phyloP scores from a whole-genome alignment of 2,329 filamentous ascomycete species.

The Didymella pomorum region DNA sequence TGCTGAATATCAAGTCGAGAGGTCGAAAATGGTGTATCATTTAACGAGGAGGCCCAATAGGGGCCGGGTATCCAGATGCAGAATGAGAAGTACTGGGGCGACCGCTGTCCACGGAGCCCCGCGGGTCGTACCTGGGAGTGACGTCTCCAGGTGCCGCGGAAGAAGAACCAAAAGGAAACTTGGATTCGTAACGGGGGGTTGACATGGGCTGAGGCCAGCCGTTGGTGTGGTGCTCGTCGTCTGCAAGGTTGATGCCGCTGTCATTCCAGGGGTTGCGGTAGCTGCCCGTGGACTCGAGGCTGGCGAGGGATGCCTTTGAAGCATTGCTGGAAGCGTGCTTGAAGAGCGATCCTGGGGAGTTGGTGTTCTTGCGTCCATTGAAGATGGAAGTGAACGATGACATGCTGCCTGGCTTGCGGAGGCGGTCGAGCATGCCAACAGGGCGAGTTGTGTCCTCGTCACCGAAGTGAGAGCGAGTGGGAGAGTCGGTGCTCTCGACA shows the following conservation, averaged over 20 bases:
- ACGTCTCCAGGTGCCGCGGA: constrained; percentile 72
- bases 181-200: constrained; percentile 61
- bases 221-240: constrained; percentile 69
- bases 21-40: constrained; percentile 49
- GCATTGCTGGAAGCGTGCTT: constrained; percentile 85
- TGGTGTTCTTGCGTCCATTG: constrained; percentile 91
- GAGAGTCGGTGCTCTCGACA: constrained; percentile 80
- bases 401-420: constrained; percentile 94
- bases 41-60: constrained; percentile 90
- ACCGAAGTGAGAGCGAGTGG: constrained; percentile 82
- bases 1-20: constrained; percentile 42
- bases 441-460: constrained; percentile 73
- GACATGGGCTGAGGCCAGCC: constrained; percentile 48
- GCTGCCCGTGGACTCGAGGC: constrained; percentile 93
- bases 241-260: constrained; percentile 90
- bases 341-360: constrained; percentile 80
- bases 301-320: constrained; percentile 94
- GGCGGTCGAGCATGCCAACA: constrained; percentile 81
- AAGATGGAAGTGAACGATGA: constrained; percentile 95
- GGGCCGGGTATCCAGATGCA: constrained; percentile 95
- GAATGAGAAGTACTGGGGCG: constrained; percentile 95
- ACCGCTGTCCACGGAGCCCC: constrained; percentile 88
- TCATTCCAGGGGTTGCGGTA: constrained; percentile 99
- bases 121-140: constrained; percentile 82
- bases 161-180: constrained; percentile 67